Conservation (phyloP, 257 asterid species). For the Euphrasia confusa region DNA sequence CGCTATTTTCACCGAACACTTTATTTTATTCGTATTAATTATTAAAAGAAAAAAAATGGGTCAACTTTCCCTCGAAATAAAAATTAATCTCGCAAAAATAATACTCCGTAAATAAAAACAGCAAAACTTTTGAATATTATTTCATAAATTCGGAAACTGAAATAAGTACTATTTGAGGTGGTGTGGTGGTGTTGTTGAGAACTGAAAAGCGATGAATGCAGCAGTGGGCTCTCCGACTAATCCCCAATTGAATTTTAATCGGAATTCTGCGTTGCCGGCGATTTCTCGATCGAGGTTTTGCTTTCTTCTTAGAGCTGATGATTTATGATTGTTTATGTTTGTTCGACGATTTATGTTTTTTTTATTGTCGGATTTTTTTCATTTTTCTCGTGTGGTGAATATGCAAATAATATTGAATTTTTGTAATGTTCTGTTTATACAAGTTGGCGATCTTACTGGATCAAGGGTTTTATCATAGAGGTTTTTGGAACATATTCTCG, state of each 20-base stretch:
- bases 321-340: constrained; percentile 14
- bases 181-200: constrained; percentile 10
- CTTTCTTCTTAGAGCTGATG: neutral
- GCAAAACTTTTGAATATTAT: neutral
- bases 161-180: neutral
- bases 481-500: neutral
- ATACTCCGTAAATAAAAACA: too few relatives aligned
- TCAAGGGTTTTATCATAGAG: constrained; percentile 6
- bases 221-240: constrained; percentile 42
- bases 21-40: neutral
- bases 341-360: neutral
- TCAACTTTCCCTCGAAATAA: too few relatives aligned
- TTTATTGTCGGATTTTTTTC: neutral
- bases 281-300: constrained; percentile 3
- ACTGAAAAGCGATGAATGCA: constrained; percentile 48
- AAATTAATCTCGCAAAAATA: neutral
- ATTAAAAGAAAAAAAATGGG: too few relatives aligned
- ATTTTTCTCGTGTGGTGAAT: neutral
- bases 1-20: neutral
- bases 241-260: constrained; percentile 32
- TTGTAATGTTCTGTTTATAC: neutral
- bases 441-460: constrained; percentile 5
- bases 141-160: neutral
- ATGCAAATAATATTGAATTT: neutral
- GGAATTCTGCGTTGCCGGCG: constrained; percentile 41